phyloP scores from a whole-genome alignment of 1,284 basidiomycete genomes.

The Erythrobasidium hasegawianum region DNA sequence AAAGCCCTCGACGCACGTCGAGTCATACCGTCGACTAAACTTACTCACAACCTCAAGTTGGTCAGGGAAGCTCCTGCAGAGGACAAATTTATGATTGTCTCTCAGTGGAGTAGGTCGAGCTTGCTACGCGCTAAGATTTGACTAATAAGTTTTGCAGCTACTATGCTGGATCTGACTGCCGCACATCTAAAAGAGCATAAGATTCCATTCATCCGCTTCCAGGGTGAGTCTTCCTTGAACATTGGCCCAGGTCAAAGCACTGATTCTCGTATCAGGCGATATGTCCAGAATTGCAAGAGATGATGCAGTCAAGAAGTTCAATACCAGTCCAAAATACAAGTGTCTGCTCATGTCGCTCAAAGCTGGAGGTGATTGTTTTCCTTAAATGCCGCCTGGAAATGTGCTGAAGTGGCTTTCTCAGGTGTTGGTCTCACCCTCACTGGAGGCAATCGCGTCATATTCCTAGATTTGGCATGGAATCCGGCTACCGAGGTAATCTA shows the following conservation, averaged over 20 bases:
- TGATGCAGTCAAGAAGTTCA: constrained; percentile 51
- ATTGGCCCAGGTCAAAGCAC: no score
- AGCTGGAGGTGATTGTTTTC: constrained; percentile 33
- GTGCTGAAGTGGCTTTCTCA: constrained; percentile 48
- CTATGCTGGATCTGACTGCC: constrained; percentile 55
- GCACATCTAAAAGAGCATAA: constrained; percentile 56
- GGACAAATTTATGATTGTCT: constrained; percentile 18
- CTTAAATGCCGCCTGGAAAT: no score
- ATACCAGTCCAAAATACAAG: constrained; percentile 55
- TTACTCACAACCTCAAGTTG: constrained; percentile 4
- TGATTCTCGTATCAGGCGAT: no score
- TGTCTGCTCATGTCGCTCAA: constrained; percentile 39
- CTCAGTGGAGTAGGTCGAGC: background rate
- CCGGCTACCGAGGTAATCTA: no score
- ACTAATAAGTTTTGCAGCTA: constrained; percentile 56
- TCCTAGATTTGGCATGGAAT: constrained; percentile 61
- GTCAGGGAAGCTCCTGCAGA: constrained; percentile 19
- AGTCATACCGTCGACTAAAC: constrained; percentile 20
- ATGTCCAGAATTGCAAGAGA: constrained; percentile 41
- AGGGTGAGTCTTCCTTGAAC: no score
- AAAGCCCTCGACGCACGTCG: background rate
- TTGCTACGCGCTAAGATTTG: constrained; percentile 51
- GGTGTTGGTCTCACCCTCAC: constrained; percentile 45
- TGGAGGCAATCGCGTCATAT: constrained; percentile 53
- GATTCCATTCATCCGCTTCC: constrained; percentile 57